phyloP scores from a whole-genome alignment of 2,329 filamentous ascomycete species.

The Tolypocladium cylindrosporum region DNA sequence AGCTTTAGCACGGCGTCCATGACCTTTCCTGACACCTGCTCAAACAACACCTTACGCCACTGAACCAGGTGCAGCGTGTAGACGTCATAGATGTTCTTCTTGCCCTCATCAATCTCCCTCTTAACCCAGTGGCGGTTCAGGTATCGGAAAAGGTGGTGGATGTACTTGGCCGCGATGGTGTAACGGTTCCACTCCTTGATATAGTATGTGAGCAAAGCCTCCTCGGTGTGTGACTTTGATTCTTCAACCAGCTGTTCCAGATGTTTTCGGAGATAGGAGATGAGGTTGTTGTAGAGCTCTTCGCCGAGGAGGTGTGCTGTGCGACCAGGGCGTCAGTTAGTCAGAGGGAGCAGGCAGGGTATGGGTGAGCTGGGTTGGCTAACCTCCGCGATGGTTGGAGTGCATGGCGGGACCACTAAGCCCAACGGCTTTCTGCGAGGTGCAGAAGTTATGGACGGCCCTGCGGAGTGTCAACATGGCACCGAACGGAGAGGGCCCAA shows the following conservation, averaged over 20 bases:
- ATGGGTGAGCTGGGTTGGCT: conserved; percentile 4
- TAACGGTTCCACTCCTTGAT: conserved; percentile 96
- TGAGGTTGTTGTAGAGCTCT: conserved; percentile 88
- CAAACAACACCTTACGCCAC: conserved; percentile 89
- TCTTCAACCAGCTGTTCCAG: conserved; percentile 60
- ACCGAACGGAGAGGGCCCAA: background rate
- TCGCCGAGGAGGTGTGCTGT: conserved; percentile 88
- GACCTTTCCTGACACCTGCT: conserved; percentile 71
- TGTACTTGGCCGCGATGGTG: conserved; percentile 91
- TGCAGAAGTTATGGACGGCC: conserved; percentile 98
- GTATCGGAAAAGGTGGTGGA: conserved; percentile 93
- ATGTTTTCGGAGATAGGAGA: conserved; percentile 72
- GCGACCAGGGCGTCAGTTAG: background rate
- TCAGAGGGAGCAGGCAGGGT: background rate
- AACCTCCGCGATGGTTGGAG: conserved; percentile 52
- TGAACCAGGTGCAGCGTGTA: conserved; percentile 94
- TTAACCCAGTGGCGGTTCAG: conserved; percentile 99
- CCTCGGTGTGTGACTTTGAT: conserved; percentile 75
- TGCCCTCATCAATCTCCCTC: conserved; percentile 95
- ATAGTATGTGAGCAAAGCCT: conserved; percentile 84
- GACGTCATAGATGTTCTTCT: conserved; percentile 96
- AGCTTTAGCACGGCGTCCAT: conserved; percentile 93
- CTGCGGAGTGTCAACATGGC: conserved; percentile 25
- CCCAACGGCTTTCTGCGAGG: conserved; percentile 86
- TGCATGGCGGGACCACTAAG: conserved; percentile 32